Conservation (phyloP, 805 yeast species). For the Kazachstania martiniae region DNA sequence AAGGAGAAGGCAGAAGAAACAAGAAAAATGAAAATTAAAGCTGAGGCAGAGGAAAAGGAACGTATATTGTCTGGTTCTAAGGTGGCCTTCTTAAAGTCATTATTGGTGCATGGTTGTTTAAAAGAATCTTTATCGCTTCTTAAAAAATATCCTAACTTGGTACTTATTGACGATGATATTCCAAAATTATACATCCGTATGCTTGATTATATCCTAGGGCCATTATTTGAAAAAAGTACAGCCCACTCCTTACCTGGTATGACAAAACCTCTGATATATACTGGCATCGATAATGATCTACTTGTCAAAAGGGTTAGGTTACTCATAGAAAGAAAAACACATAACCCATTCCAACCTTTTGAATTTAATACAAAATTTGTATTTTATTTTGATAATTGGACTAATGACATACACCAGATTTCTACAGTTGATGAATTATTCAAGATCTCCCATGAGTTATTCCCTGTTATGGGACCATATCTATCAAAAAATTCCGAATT, state of each 20-base stretch:
- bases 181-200: constrained; percentile 39
- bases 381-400: constrained; percentile 46
- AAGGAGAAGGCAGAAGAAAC: constrained; percentile 2
- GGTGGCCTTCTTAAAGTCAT: constrained; percentile 38
- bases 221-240: constrained; percentile 25
- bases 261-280: constrained; percentile 2
- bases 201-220: constrained; percentile 38
- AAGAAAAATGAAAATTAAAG: constrained; percentile 8
- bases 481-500: constrained; percentile 39
- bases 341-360: constrained; percentile 7
- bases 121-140: constrained; percentile 52
- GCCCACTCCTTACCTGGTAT: not conserved
- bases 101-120: constrained; percentile 50
- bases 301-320: constrained; percentile 3
- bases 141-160: constrained; percentile 50
- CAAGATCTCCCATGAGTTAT: constrained; percentile 35
- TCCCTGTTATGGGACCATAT: constrained; percentile 46
- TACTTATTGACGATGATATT: constrained; percentile 41
- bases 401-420: constrained; percentile 29
- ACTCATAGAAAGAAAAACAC: constrained; percentile 5
- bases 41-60: constrained; percentile 8
- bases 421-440: constrained; percentile 35
- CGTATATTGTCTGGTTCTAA: constrained; percentile 25
- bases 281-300: constrained; percentile 11
- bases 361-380: constrained; percentile 10